Evolutionary conservation across 2,329 filamentous ascomycete genomes (phyloP).

Genomic region (Exutisphaerella laricina): DNA sequence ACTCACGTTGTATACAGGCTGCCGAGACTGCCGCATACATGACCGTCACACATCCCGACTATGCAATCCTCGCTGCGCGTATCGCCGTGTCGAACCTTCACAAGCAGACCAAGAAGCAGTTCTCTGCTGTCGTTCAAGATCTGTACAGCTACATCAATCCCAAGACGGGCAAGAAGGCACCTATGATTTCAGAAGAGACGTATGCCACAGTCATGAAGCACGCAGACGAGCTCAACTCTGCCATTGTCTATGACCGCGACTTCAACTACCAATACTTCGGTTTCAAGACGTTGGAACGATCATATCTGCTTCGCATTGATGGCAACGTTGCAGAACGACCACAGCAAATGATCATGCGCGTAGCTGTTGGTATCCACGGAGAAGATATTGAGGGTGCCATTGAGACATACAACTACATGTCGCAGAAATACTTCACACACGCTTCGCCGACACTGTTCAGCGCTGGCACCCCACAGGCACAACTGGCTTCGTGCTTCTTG

Average conservation of each 20-base stretch:
- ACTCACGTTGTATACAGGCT: constrained; percentile 67
- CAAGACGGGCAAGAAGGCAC: constrained; percentile 73
- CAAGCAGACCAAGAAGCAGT: constrained; percentile 99
- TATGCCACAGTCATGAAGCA: constrained; percentile 95
- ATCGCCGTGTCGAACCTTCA: constrained; percentile 99
- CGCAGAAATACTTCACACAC: constrained; percentile 96
- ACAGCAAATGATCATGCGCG: constrained; percentile 99
- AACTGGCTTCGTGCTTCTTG: constrained; percentile 96
- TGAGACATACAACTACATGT: constrained; percentile 99
- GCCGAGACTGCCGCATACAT: constrained; percentile 99
- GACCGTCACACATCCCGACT: constrained; percentile 98
- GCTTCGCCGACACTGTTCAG: constrained; percentile 98
- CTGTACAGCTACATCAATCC: constrained; percentile 96
- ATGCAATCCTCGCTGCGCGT: constrained; percentile 94
- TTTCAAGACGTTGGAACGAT: constrained; percentile 98
- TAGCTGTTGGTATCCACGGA: constrained; percentile 93
- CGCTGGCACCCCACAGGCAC: constrained; percentile 87
- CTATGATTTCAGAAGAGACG: constrained; percentile 90
- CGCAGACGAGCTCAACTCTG: constrained; percentile 94
- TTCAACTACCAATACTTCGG: constrained; percentile 99
- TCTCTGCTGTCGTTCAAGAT: constrained; percentile 89
- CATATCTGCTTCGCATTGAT: constrained; percentile 91
- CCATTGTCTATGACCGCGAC: constrained; percentile 97
- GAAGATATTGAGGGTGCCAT: constrained; percentile 90
- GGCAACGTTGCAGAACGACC: constrained; percentile 96